These are phyloP conservation scores for Curvularia spicifera DNA, from an alignment of 2,329 filamentous ascomycete species.

Conservation along the genomic window DNA sequence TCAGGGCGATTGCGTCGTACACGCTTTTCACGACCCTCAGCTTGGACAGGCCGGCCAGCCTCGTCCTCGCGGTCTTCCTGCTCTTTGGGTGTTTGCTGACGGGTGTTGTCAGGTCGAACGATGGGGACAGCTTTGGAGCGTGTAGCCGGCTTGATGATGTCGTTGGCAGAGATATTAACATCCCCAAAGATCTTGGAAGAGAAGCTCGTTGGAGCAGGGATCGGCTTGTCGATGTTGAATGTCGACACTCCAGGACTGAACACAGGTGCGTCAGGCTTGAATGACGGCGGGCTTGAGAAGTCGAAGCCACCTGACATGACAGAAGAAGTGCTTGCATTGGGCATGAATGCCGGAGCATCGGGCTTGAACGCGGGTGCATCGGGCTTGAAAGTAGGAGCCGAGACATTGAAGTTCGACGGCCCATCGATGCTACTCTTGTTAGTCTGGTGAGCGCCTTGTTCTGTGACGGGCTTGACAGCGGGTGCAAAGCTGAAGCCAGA, in stretches of 20 bases:
- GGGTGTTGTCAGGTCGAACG: slow-evolving; percentile 63
- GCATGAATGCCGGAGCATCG: slow-evolving; percentile 57
- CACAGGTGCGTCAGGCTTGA: slow-evolving; percentile 71
- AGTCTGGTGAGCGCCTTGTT: slow-evolving; percentile 56
- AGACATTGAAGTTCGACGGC: slow-evolving; percentile 66
- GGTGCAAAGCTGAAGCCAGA: slow-evolving; percentile 53
- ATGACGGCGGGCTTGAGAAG: slow-evolving; percentile 33
- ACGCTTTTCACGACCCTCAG: slow-evolving; percentile 75
- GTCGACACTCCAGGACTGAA: slow-evolving; percentile 61
- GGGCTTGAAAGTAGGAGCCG: slow-evolving; percentile 75
- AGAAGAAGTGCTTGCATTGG: slow-evolving; percentile 20
- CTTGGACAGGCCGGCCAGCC: slow-evolving; percentile 67
- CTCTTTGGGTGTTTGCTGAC: slow-evolving; percentile 53
- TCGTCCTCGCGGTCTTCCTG: slow-evolving; percentile 52
- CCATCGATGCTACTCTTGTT: slow-evolving; percentile 44
- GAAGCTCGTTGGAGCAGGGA: slow-evolving; percentile 35
- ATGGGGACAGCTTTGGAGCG: slow-evolving; percentile 86
- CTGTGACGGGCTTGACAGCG: slow-evolving; percentile 51
- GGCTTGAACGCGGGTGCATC: slow-evolving; percentile 80
- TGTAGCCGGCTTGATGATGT: slow-evolving; percentile 70
- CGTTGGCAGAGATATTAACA: slow-evolving; percentile 63
- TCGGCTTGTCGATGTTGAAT: slow-evolving; percentile 32
- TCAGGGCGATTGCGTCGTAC: slow-evolving; percentile 69
- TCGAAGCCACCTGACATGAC: slow-evolving; percentile 31
- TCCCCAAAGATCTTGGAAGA: slow-evolving; percentile 47